phyloP scores from a whole-genome alignment of 2,329 filamentous ascomycete species.

The Ilyonectria mors-panacis region DNA sequence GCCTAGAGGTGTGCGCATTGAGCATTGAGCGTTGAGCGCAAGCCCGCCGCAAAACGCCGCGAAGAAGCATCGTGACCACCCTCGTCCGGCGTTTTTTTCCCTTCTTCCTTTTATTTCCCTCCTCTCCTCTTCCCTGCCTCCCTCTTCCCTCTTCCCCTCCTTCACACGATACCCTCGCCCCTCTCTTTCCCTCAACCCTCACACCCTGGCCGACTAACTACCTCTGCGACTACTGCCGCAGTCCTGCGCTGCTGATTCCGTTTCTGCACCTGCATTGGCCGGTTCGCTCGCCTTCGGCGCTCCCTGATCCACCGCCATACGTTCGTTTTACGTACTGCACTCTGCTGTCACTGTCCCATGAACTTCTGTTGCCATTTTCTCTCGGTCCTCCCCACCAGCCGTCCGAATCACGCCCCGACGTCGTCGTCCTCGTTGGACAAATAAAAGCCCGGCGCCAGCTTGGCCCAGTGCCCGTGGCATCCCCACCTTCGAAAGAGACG shows the following conservation, averaged over 20 bases:
- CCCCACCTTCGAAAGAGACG: constrained; percentile 32
- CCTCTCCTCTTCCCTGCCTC: background rate
- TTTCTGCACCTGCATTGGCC: constrained; percentile 50
- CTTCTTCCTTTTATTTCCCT: constrained; percentile 15
- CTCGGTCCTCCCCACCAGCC: constrained; percentile 41
- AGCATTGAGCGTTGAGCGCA: constrained; percentile 17
- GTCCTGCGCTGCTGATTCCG: constrained; percentile 43
- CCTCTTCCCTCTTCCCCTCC: constrained; percentile 31
- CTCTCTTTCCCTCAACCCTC: constrained; percentile 18
- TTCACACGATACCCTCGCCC: constrained; percentile 27
- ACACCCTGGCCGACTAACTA: constrained; percentile 21
- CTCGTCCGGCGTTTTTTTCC: constrained; percentile 30
- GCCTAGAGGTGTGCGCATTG: constrained; percentile 28
- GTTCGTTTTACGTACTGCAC: constrained; percentile 55
- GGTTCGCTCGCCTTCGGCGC: constrained; percentile 39
- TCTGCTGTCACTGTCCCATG: constrained; percentile 37
- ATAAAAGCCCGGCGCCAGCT: constrained; percentile 38
- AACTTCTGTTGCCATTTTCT: constrained; percentile 38
- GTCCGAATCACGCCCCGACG: constrained; percentile 45
- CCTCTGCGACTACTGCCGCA: constrained; percentile 38
- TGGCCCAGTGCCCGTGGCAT: constrained; percentile 34
- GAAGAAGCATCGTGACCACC: constrained; percentile 50
- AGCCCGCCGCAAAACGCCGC: constrained; percentile 48
- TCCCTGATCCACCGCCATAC: constrained; percentile 52
- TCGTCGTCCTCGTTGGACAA: constrained; percentile 41